Evolutionary conservation across 2,329 filamentous ascomycete genomes (phyloP), one percentile per base, ranked within the genome.

Genomic region (Rhynchosporium agropyri): DNA sequence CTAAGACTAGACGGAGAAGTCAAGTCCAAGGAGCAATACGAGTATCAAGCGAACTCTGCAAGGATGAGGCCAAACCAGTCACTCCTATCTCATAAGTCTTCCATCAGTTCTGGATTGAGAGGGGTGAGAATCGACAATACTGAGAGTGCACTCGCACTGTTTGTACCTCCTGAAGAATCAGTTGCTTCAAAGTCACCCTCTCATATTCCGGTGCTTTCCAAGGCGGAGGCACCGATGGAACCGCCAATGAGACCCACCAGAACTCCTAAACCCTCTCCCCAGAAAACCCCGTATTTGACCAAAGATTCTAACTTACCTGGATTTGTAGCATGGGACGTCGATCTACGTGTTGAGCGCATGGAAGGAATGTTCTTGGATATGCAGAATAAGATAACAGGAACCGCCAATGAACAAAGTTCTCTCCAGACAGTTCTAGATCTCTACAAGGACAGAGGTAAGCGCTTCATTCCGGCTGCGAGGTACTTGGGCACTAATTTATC

Each of bases 241-340:
- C 64, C 65, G 63, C 69, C 68, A 58, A 60, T 63, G 12, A 69
- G 79, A 67, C 76, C 79, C 46, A 70, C 69, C 68, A 81, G 78
- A 72, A 80, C 79, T 64, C 77, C 68, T 42, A 74, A 68, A 64
- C 68, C 71, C 63, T 72, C 74, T 63, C 66, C 75, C 68, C 73
- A 74, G 54, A 82, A 83, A 68, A 75, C 74, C 13, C 71, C 74
- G 1, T 93, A 83, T 79, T 80, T 94, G 72, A 88, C 83, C 68
- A 89, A 87, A 79, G 79, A 88, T 81, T 91, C 92, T 87, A 89
- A 91, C 82, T 78, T 84, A 68, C 82, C 79, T 70, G 76, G 74
- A 40, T 84, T 80, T 77, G 67, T 83, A 91, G 89, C 84, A 72
- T 94, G 89, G 83, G 92, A 97, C 74, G 86, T 92, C 68, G 88